Evolutionary conservation across 2,329 filamentous ascomycete genomes (phyloP), one percentile per base, ranked within the genome.

Genomic region (Diplocarpon mali): DNA sequence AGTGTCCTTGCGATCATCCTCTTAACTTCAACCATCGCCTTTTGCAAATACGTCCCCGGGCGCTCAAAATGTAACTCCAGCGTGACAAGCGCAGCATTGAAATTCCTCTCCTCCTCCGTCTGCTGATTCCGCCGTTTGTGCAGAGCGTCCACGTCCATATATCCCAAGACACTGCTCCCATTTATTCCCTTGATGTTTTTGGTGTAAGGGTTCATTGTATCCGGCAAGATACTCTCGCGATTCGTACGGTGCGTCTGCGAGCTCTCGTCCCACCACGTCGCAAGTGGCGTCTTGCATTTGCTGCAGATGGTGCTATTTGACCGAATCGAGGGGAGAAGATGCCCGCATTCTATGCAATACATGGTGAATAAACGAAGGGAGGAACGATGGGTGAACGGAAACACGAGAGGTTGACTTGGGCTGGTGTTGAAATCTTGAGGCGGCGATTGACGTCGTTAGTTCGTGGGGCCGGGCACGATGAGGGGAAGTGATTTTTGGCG

Each of bases 101-200:
- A 80, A 59, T 69, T 73, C 47, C 77, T 68, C 64, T 82, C 78
- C 62, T 82, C 78, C 57, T 80, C 77, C 31, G 73, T 73, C 59
- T 77, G 53, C 10, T 16, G 47, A 42, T 62, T 62, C 36, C 30
- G 49, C 35, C 58, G 41, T 24, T 41, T 20, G 8, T 44, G 44
- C 50, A 56, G 54, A 45, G 41, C 52, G 17, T 42, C 40, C n/a
- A 24, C 20, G 7, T 24, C 20, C 20, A 24, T 7, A 24, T 24
- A 24, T 24, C 20, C 20, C 37, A 24, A 7, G 14, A 15, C 11
- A 24, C 38, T 8, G 10, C 12, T 14, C 12, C 41, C 30, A 28
- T 39, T 35, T 10, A 24, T 13, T 10, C 17, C 31, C 11, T 14
- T 32, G 30, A 32, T 32, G 30, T 11, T 17, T 17, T 35, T 35